A percentile compares a stretch with the other conserved stretches of the same genome.
Conservation (phyloP, 164 flowering plant genomes). For the Warburgia ugandensis region DNA sequence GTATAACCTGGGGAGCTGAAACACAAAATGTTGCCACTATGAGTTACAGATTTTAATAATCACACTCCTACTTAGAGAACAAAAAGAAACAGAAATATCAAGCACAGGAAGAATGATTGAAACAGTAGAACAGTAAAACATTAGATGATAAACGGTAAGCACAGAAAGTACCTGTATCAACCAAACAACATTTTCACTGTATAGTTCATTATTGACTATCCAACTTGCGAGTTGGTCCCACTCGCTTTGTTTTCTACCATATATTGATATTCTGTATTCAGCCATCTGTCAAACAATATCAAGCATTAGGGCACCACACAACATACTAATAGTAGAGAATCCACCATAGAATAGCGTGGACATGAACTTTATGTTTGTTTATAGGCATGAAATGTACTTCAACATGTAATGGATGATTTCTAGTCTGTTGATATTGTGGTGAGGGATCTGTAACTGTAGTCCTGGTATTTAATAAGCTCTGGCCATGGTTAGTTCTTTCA, state of each 20-base stretch:
- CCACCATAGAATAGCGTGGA: too few relatives aligned
- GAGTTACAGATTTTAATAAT: neutral
- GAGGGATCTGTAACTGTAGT: too few relatives aligned
- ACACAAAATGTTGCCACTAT: neutral
- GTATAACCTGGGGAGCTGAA: conserved; percentile 91
- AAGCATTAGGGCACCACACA: neutral
- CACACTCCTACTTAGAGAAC: too few relatives aligned
- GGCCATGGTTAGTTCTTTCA: too few relatives aligned
- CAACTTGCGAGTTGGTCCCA: conserved; percentile 99
- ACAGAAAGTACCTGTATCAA: conserved; percentile 62
- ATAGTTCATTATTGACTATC: conserved; percentile 89
- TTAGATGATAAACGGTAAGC: neutral
- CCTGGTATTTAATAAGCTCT: too few relatives aligned
- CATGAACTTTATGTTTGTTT: too few relatives aligned
- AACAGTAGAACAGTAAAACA: neutral
- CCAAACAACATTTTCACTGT: conserved; percentile 94
- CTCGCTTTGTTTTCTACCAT: conserved; percentile 96
- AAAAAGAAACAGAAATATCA: neutral
- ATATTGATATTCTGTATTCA: conserved; percentile 90
- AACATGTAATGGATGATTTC: too few relatives aligned
- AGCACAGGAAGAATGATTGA: neutral
- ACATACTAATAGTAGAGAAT: neutral
- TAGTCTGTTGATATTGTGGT: too few relatives aligned
- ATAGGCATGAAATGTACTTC: too few relatives aligned
- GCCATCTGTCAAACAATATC: conserved; percentile 65